Conservation (phyloP, 148 eudicot genomes). For the Vaccinium darrowii region DNA sequence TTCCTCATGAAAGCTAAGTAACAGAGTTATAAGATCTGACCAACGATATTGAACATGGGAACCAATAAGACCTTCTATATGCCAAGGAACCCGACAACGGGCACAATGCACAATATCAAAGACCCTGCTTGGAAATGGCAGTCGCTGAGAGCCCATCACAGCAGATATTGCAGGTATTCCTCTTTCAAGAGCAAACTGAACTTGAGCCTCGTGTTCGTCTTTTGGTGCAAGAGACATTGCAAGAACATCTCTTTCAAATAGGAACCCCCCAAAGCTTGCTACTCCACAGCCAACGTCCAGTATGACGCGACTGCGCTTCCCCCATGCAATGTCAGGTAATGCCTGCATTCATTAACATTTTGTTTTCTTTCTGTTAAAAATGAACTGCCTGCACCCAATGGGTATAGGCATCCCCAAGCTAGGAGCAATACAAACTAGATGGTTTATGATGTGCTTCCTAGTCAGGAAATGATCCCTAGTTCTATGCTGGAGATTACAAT, state of each 20-base stretch:
- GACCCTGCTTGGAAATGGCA: slow-evolving; percentile 62
- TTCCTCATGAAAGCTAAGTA: background rate
- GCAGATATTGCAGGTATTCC: slow-evolving; percentile 75
- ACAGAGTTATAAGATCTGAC: background rate
- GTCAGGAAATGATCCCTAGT: background rate
- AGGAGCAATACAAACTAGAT: background rate
- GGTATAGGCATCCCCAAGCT: slow-evolving; percentile 14
- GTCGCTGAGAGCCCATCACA: slow-evolving; percentile 70
- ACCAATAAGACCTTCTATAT: slow-evolving; percentile 49
- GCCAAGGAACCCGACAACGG: slow-evolving; percentile 82
- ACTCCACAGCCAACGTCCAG: slow-evolving; percentile 83
- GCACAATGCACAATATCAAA: slow-evolving; percentile 82
- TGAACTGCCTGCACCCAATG: background rate
- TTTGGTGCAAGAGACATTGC: slow-evolving; percentile 80
- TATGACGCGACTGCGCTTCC: slow-evolving; percentile 54
- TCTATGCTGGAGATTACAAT: background rate
- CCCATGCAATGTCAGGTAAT: slow-evolving; percentile 57
- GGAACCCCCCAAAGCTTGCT: slow-evolving; percentile 80
- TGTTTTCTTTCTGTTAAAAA: background rate
- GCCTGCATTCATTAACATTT: slow-evolving; percentile 26
- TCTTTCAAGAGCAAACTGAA: slow-evolving; percentile 82
- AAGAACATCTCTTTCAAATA: slow-evolving; percentile 68
- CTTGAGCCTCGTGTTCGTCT: slow-evolving; percentile 84
- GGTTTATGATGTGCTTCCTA: slow-evolving; percentile 34
- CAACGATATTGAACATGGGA: background rate